phyloP scores from a whole-genome alignment of 306 rosid species.

The Sindora glabra region DNA sequence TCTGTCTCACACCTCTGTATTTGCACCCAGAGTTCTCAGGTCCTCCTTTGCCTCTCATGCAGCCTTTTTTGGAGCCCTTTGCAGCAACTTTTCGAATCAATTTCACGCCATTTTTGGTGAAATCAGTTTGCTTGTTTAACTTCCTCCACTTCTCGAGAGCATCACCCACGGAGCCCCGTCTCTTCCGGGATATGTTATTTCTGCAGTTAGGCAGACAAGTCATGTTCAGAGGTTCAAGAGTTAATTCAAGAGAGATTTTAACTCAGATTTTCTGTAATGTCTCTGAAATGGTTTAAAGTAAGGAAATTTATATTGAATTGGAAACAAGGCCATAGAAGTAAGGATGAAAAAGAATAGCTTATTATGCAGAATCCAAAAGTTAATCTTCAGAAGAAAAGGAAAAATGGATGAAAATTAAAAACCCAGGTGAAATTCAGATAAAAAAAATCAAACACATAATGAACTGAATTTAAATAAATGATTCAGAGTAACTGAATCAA shows the following conservation, averaged over 20 bases:
- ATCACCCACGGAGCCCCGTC: slow-evolving; percentile 48
- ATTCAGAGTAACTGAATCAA: too few relatives aligned
- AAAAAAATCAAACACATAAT: too few relatives aligned
- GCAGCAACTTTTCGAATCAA: slow-evolving; percentile 34
- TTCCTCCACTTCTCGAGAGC: slow-evolving; percentile 65
- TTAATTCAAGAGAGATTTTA: neutral
- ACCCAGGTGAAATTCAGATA: too few relatives aligned
- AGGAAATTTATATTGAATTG: too few relatives aligned
- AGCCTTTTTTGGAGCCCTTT: slow-evolving; percentile 74
- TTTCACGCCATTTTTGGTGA: slow-evolving; percentile 29
- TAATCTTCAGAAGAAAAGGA: too few relatives aligned
- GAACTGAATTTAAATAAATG: too few relatives aligned
- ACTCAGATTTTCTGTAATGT: neutral
- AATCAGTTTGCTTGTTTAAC: slow-evolving; percentile 23
- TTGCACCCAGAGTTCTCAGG: slow-evolving; percentile 66
- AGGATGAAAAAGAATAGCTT: too few relatives aligned
- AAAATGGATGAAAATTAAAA: too few relatives aligned
- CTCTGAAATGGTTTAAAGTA: too few relatives aligned
- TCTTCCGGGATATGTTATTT: slow-evolving; percentile 32
- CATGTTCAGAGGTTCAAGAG: too few relatives aligned
- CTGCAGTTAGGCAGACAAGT: slow-evolving; percentile 19
- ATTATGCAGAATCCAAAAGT: too few relatives aligned
- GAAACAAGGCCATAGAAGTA: too few relatives aligned
- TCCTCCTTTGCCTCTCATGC: slow-evolving; percentile 94
- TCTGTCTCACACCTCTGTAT: slow-evolving; percentile 83